Base-by-base conservation (phyloP, 2,329 filamentous ascomycete species). In the Monilinia polystroma region DNA sequence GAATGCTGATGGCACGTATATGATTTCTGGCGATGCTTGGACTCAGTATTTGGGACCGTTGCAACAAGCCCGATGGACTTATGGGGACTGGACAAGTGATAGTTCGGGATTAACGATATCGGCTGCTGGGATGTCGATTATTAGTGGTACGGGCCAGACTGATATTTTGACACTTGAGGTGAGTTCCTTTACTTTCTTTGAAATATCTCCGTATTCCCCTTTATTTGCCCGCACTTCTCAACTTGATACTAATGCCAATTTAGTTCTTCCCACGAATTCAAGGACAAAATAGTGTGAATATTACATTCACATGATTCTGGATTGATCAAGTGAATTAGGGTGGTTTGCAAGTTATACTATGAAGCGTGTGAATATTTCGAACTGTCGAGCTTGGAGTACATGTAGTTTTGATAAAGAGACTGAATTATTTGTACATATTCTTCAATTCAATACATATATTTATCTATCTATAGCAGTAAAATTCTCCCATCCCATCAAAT, bases 21-120 rank as follows among this genome's bases (percentile, higher is more conserved):
- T 87, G 8, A 79, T 84, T 4, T 60, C 32, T 23, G 64, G 35
- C 14, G 85, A 88, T 69, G 80, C 82, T 60, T 88, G 83, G 83
- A 87, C 85, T 0, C 74, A 79, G 71, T 84, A 79, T 41, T 75
- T 87, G 1, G 81, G 82, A 0, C 78, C 81, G 2, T 73, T 87
- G 32, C 83, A 87, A 72, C 79, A 84, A 69, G 81, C 76, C 16
- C 73, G 78, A 20, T 80, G 78, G 69, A 86, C 84, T 3, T 85
- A 81, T 66, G 77, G 73, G 11, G 78, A 74, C 26, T 87, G 81
- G 80, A 80, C 81, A 60, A 86, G 80, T 77, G 81, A 84, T 68
- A 77, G 72, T 0, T 71, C 74, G 20, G 74, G 80, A 65, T 76
- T 87, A 58, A 79, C 79, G 0, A 82, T 87, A 8, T 77, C 82